These are phyloP conservation scores for Oxytropis ochrocephala DNA, from an alignment of 306 rosid genomes.

Conservation along the genomic window DNA sequence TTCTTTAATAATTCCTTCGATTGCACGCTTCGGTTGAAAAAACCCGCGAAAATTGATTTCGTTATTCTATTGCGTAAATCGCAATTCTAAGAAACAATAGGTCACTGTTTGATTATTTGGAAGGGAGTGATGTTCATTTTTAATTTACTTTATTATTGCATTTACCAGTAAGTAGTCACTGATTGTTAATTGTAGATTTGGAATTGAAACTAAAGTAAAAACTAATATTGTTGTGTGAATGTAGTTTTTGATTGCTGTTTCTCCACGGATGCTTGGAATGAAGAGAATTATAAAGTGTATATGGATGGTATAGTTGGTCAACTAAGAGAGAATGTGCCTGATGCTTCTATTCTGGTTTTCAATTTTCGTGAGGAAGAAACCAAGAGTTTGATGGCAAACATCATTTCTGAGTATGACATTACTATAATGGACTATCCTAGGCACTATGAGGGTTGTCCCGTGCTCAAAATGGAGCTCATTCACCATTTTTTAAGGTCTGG, in stretches of 20 bases:
- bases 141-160: neutral
- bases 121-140: neutral
- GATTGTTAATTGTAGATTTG: constrained; percentile 17
- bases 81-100: neutral
- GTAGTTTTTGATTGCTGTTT: constrained; percentile 90
- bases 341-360: constrained; percentile 70
- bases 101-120: constrained; percentile 16
- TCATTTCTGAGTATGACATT: constrained; percentile 67
- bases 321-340: constrained; percentile 56
- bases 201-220: neutral
- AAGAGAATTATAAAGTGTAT: constrained; percentile 59
- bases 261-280: constrained; percentile 72
- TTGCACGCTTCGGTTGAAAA: neutral
- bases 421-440: constrained; percentile 93
- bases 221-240: neutral
- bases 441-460: constrained; percentile 77
- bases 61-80: neutral
- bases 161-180: neutral
- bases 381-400: constrained; percentile 46
- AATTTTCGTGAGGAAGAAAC: constrained; percentile 63
- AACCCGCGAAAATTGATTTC: neutral
- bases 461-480: constrained; percentile 74
- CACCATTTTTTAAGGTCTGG: constrained; percentile 86
- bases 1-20: neutral
- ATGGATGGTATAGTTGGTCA: constrained; percentile 52